Evolutionary conservation across 352 stramenopile genomes (phyloP).

Genomic region (Detonula confervacea): DNA sequence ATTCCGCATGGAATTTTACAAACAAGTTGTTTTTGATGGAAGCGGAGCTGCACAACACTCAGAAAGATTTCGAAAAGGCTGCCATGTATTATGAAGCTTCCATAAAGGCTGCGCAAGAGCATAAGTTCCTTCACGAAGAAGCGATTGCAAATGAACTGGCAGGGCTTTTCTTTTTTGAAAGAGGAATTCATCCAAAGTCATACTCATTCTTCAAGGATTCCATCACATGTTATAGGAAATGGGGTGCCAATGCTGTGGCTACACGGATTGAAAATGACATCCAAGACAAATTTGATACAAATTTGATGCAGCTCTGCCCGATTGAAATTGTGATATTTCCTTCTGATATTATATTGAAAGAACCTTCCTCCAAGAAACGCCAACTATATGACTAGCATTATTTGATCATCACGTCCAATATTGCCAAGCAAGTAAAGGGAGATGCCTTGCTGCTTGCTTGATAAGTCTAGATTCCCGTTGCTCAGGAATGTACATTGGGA

Average conservation of each 20-base stretch:
- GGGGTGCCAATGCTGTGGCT: neutral
- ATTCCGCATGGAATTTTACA: conserved; percentile 54
- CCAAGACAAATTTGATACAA: neutral
- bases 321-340: no score
- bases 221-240: neutral
- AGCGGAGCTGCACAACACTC: conserved; percentile 38
- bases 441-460: no score
- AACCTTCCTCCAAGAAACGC: neutral
- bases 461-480: no score
- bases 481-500: no score
- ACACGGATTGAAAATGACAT: no score
- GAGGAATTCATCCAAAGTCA: neutral
- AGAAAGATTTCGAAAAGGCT: conserved; percentile 36
- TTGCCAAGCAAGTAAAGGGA: no score
- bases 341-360: neutral
- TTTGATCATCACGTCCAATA: no score
- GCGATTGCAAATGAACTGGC: neutral
- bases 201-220: neutral
- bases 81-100: conserved; percentile 35
- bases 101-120: conserved; percentile 34
- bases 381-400: neutral
- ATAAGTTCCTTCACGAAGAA: neutral
- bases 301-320: neutral
- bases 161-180: neutral
- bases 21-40: conserved; percentile 42